Percentiles rank a stretch among this genome's conserved stretches.
phyloP scores from a whole-genome alignment of 1,284 basidiomycete species.

The Leccinum pachyderme region DNA sequence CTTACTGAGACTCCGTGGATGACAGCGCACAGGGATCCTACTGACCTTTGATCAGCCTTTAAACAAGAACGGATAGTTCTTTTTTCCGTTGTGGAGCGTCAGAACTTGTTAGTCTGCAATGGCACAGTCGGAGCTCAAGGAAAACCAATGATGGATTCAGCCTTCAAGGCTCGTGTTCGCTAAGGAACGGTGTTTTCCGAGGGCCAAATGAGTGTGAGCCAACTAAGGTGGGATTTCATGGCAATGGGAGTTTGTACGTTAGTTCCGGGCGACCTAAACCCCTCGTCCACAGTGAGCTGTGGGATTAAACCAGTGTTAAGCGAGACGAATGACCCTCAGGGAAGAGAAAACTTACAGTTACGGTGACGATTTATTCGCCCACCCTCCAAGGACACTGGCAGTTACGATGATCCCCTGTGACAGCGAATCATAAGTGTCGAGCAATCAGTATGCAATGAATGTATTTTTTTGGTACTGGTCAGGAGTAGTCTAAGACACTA shows the following conservation, averaged over 20 bases:
- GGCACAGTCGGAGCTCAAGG: background rate
- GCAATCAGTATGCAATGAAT: background rate
- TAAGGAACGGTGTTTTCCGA: slow-evolving; percentile 3
- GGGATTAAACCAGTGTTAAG: slow-evolving; percentile 3
- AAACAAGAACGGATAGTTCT: background rate
- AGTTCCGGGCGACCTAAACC: background rate
- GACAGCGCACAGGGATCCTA: background rate
- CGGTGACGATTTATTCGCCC: background rate
- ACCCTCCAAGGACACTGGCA: background rate
- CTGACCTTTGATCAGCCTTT: background rate
- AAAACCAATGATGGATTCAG: background rate
- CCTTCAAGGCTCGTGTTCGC: background rate
- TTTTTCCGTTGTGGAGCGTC: background rate
- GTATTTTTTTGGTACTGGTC: background rate
- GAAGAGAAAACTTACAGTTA: background rate
- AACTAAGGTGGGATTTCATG: background rate
- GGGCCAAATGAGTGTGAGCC: background rate
- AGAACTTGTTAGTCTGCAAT: background rate
- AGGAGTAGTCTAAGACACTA: background rate
- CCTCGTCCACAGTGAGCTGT: background rate
- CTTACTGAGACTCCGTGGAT: background rate
- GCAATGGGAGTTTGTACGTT: background rate
- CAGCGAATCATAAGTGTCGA: background rate
- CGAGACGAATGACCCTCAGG: background rate
- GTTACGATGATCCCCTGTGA: background rate